Conservation (phyloP, 2,329 filamentous ascomycete genomes). For the Cephalotrichum gorgonifer region DNA sequence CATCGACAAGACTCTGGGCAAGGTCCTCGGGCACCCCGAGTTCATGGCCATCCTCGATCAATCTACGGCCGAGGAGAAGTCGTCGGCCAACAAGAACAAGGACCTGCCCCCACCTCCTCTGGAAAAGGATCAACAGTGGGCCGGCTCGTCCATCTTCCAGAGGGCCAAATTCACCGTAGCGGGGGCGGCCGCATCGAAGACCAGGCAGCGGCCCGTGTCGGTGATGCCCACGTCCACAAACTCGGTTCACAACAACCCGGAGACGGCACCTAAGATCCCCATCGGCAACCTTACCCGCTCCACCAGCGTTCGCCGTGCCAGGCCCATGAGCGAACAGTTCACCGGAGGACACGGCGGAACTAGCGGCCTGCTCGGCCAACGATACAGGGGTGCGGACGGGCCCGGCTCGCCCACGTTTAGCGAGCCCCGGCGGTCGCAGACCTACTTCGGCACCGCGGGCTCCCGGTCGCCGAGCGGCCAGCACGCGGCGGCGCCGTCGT, state of each 20-base stretch:
- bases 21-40: constrained; percentile 84
- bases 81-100: constrained; percentile 54
- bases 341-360: constrained; percentile 17
- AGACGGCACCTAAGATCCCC: constrained; percentile 67
- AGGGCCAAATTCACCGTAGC: constrained; percentile 43
- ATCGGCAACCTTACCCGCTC: constrained; percentile 48
- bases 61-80: constrained; percentile 41
- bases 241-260: constrained; percentile 48
- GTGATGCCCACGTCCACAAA: constrained; percentile 33
- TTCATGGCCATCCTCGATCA: constrained; percentile 90
- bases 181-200: constrained; percentile 35
- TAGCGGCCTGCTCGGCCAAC: constrained; percentile 64
- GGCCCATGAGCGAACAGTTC: constrained; percentile 56
- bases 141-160: constrained; percentile 17
- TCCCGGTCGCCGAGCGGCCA: constrained; percentile 38
- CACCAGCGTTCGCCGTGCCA: constrained; percentile 40
- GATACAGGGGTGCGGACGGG: constrained; percentile 69
- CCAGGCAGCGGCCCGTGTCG: constrained; percentile 40
- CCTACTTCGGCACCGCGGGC: constrained; percentile 48
- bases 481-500: constrained; percentile 29
- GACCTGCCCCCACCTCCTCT: constrained; percentile 65
- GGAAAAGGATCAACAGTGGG: constrained; percentile 14
- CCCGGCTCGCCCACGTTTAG: constrained; percentile 49
- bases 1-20: constrained; percentile 98
- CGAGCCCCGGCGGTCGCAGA: constrained; percentile 49